These are phyloP conservation scores for Bipolaris victoriae DNA, from an alignment of 2,329 filamentous ascomycete genomes.

Conservation along the genomic window DNA sequence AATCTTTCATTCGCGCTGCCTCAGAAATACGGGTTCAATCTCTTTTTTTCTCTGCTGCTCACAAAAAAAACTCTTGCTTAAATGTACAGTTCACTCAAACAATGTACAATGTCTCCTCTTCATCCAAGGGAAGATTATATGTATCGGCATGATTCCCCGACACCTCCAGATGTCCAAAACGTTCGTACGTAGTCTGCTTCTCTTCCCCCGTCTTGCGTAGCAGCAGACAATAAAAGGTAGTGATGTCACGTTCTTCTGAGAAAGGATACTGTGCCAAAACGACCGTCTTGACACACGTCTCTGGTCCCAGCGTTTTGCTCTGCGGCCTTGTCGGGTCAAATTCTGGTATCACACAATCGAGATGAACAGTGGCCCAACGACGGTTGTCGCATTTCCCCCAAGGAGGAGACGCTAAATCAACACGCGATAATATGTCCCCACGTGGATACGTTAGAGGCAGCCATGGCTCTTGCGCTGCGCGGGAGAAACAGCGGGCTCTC, in stretches of 20 bases:
- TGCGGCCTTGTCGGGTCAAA: neutral
- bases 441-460: neutral
- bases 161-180: neutral
- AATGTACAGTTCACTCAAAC: neutral
- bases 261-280: neutral
- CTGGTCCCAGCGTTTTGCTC: neutral
- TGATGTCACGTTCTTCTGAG: neutral
- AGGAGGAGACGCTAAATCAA: neutral
- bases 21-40: too few species aligned
- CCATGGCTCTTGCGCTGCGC: neutral
- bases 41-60: too few species aligned
- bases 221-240: neutral
- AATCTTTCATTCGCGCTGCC: neutral
- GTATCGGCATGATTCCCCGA: rapidly evolving
- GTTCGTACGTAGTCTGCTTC: neutral
- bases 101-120: neutral
- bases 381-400: too few species aligned
- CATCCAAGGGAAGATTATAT: neutral
- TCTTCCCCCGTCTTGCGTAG: neutral
- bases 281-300: neutral
- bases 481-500: neutral
- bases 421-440: neutral
- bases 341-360: neutral
- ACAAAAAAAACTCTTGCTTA: too few species aligned
- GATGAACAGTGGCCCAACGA: neutral